Evolutionary conservation across 2,329 filamentous ascomycete species (phyloP).

Genomic region (Lasiodiplodia hormozganensis): DNA sequence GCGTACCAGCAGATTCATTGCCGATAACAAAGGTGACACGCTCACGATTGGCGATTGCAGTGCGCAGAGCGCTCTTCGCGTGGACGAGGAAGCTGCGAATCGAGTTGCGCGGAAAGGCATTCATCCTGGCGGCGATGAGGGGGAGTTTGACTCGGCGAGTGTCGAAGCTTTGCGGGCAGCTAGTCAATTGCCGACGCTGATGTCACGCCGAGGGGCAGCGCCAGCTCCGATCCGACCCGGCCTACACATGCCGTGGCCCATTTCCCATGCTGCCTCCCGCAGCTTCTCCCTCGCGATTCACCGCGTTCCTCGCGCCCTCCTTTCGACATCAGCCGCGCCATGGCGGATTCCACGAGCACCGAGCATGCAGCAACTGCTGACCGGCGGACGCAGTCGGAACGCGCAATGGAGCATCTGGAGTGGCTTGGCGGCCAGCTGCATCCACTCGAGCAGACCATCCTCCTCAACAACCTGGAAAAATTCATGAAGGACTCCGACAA

Average conservation of each 20-base stretch:
- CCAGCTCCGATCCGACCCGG: constrained; percentile 18
- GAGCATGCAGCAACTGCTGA: not conserved
- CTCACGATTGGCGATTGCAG: constrained; percentile 47
- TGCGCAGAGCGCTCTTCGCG: constrained; percentile 52
- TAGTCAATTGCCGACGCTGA: constrained; percentile 1
- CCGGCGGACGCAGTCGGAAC: constrained; percentile 10
- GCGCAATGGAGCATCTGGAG: constrained; percentile 25
- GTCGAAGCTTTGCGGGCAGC: constrained; percentile 2
- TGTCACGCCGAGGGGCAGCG: constrained; percentile 7
- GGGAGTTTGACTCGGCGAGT: not conserved
- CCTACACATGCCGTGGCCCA: not conserved
- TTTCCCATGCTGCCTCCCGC: not conserved
- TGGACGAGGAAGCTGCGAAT: constrained; percentile 54
- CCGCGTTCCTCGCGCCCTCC: not conserved
- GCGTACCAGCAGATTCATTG: constrained; percentile 59
- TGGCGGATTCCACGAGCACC: constrained; percentile 18
- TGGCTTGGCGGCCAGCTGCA: constrained; percentile 24
- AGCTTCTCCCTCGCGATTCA: not conserved
- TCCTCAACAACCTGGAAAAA: constrained; percentile 27
- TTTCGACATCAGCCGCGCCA: constrained; percentile 6
- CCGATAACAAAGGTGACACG: constrained; percentile 59
- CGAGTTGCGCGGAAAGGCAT: constrained; percentile 51
- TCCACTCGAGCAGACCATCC: constrained; percentile 26
- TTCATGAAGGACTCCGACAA: constrained; percentile 24
- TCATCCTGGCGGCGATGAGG: constrained; percentile 7